Percentiles rank a stretch among this genome's conserved stretches.
phyloP scores from a whole-genome alignment of 108 stramenopile genomes.

The Nitzschia putrida region DNA sequence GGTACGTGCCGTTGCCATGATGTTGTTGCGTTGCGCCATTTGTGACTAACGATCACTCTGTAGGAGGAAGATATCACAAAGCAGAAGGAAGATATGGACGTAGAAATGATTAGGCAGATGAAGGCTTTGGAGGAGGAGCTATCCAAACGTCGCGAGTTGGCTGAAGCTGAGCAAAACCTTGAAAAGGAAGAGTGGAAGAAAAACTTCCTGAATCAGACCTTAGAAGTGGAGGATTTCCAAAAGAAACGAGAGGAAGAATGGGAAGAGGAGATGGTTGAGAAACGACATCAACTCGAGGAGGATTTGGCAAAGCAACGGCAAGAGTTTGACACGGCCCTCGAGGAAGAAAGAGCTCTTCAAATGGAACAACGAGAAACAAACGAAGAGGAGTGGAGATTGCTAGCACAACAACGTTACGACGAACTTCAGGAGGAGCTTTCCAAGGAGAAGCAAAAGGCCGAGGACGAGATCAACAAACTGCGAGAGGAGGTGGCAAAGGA shows the following conservation, averaged over 20 bases:
- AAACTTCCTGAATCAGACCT: conserved; percentile 22
- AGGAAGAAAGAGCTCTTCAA: neutral
- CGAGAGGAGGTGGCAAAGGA: conserved; percentile 13
- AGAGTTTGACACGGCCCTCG: conserved; percentile 11
- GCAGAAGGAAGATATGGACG: conserved; percentile 18
- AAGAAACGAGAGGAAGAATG: conserved; percentile 19
- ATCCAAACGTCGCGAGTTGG: conserved; percentile 19
- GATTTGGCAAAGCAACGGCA: conserved; percentile 24
- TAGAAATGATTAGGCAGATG: conserved; percentile 9
- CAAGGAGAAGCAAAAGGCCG: neutral
- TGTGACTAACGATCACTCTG: neutral
- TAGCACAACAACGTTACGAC: neutral
- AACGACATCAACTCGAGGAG: conserved; percentile 19
- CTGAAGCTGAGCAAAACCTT: conserved; percentile 5
- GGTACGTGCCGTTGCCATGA: neutral
- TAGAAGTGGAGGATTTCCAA: conserved; percentile 18
- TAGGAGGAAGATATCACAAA: conserved; percentile 22
- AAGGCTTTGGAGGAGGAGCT: conserved; percentile 26
- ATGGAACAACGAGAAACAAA: neutral
- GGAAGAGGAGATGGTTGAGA: conserved; percentile 12
- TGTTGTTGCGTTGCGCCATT: neutral
- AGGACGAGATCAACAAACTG: conserved; percentile 8
- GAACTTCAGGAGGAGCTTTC: conserved; percentile 12
- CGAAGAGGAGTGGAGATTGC: conserved; percentile 4
- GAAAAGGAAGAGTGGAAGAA: conserved; percentile 39